Percentiles rank a stretch among this genome's conserved stretches.
These are phyloP conservation scores for Exophiala alcalophila DNA, from an alignment of 2,329 filamentous ascomycete species.

Conservation along the genomic window DNA sequence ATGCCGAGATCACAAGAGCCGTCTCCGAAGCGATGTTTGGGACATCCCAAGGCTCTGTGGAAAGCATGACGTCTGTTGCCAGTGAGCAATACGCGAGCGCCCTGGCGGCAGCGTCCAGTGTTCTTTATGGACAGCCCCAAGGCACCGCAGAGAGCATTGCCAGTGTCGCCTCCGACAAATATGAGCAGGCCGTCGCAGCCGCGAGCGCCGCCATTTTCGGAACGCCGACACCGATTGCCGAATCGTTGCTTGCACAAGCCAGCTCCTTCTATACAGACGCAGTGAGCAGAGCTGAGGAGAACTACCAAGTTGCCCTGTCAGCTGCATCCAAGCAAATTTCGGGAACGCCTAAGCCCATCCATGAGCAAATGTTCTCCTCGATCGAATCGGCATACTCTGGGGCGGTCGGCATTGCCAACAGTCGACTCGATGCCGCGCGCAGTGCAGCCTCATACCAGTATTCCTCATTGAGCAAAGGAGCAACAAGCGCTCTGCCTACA, in stretches of 20 bases:
- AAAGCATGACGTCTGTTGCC: conserved; percentile 53
- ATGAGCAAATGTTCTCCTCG: conserved; percentile 67
- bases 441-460: conserved; percentile 47
- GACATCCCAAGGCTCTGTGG: conserved; percentile 47
- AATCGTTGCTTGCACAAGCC: conserved; percentile 40
- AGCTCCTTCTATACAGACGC: conserved; percentile 61
- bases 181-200: conserved; percentile 56
- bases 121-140: conserved; percentile 51
- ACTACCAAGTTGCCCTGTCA: conserved; percentile 66
- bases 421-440: conserved; percentile 56
- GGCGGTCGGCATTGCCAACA: conserved; percentile 61
- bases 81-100: conserved; percentile 57
- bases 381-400: conserved; percentile 67
- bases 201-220: conserved; percentile 58
- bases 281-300: conserved; percentile 62
- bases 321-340: conserved; percentile 65
- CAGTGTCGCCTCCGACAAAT: conserved; percentile 54
- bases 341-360: conserved; percentile 65
- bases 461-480: conserved; percentile 37
- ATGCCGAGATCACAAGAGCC: conserved; percentile 53
- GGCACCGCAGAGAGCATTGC: conserved; percentile 46
- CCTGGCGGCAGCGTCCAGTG: conserved; percentile 55
- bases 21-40: conserved; percentile 56
- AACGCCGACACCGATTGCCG: conserved; percentile 41
- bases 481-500: conserved; percentile 37